Base-by-base conservation (phyloP, 441 rosid genomes). In the Populus trichocarpa region DNA sequence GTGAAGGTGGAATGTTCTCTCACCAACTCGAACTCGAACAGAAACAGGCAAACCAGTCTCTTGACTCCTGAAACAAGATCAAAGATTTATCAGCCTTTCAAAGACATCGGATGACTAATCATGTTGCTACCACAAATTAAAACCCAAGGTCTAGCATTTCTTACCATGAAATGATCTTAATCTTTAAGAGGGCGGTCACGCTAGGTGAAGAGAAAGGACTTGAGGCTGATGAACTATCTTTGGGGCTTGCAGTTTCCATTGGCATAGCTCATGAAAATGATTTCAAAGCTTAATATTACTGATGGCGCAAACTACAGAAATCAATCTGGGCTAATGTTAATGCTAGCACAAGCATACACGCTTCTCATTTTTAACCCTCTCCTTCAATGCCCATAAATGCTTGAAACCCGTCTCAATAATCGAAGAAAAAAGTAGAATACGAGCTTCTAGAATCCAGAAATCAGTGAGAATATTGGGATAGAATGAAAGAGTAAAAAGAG, bases 41-140 rank as follows among this genome's bases (percentile, higher is more conserved):
- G 94, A 83, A 75, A 90, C 91, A 69, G 97, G 96, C 76, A 93
- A 84, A 66, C 97, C 96, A 0, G 96, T 91, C 82, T 93, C 92
- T 77, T 90, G 93, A 85, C 90, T 90, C 97, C 97, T 93, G 84
- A 42, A 40, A 81, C 16, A 75, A 61, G 64, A 38, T 28, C 63
- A n/a, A 68, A 80, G 32, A 28, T 25, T 32, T 22, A 1, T 42
- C 61, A 33, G 78, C 66, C 33, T 6, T 65, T 26, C 38, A 5
- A 35, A 22, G 14, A 36, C 36, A 32, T 33, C 23, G 13, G 8
- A 32, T 32, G 40, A n/a, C 40, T 5, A 14, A n/a, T 11, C 6
- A 67, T 25, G 10, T 6, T 28, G 35, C 30, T 65, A 65, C 14
- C 30, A 11, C 46, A 68, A 20, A 30, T 13, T 16, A 32, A 16